A percentile compares a stretch with the other conserved stretches of the same genome.
phyloP scores from a whole-genome alignment of 2,329 filamentous ascomycete genomes.

The Aspergillus sojae region DNA sequence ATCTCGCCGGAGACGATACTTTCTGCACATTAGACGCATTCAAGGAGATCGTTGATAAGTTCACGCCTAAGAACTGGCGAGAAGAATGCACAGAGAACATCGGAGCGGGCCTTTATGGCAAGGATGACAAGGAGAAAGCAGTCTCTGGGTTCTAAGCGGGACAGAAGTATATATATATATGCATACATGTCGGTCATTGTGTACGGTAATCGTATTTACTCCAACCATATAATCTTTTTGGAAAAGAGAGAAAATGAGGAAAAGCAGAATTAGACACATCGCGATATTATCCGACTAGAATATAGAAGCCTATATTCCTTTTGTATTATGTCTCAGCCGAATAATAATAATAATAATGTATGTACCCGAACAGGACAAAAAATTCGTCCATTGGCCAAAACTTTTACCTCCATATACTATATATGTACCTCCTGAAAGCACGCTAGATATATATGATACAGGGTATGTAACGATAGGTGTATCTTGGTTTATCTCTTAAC shows the following conservation, averaged over 20 bases:
- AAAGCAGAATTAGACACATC: not conserved
- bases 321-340: not conserved
- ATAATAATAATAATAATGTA: not conserved
- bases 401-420: not conserved
- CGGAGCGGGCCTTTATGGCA: constrained; percentile 56
- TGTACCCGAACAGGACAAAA: not conserved
- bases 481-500: not conserved
- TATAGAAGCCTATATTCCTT: not conserved
- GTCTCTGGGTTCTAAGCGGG: constrained; percentile 40
- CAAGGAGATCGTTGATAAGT: constrained; percentile 88
- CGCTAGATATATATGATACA: not conserved
- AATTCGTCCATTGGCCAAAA: not conserved
- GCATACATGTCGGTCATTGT: not conserved
- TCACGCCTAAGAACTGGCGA: constrained; percentile 80
- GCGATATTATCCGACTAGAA: too few species aligned
- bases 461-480: not conserved
- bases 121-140: constrained; percentile 39
- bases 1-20: constrained; percentile 80
- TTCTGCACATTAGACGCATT: constrained; percentile 94
- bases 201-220: not conserved
- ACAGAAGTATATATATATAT: not conserved
- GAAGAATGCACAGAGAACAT: constrained; percentile 62
- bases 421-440: not conserved
- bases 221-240: not conserved
- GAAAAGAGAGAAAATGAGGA: not conserved